Conservation (phyloP, 495 filamentous ascomycete genomes). For the Darksidea phi region DNA sequence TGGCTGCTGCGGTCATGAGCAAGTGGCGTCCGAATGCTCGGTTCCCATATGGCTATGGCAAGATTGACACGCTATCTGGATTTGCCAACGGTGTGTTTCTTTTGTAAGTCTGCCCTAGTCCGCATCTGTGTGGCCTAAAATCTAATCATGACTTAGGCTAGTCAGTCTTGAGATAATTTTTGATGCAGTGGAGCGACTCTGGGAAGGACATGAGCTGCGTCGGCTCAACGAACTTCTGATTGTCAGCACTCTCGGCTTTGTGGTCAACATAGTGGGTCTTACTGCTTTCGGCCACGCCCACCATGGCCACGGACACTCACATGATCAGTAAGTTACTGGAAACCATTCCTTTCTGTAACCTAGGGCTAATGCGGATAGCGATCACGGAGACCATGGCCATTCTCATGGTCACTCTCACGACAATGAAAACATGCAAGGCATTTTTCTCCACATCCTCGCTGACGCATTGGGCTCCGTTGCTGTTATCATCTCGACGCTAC, state of each 20-base stretch:
- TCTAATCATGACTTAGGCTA: constrained; percentile 56
- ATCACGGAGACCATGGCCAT: constrained; percentile 39
- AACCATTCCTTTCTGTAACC: not conserved
- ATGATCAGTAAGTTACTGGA: constrained; percentile 39
- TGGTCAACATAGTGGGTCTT: constrained; percentile 90
- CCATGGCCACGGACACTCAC: constrained; percentile 64
- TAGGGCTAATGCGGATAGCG: constrained; percentile 10
- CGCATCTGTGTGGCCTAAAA: not conserved
- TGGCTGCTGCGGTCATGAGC: constrained; percentile 94
- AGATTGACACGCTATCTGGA: constrained; percentile 92
- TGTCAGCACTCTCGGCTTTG: constrained; percentile 78
- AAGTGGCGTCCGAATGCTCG: constrained; percentile 88
- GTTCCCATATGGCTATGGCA: constrained; percentile 95
- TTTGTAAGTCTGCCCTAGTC: constrained; percentile 57
- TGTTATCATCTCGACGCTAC: constrained; percentile 85
- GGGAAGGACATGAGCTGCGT: constrained; percentile 76
- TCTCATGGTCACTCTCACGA: constrained; percentile 59
- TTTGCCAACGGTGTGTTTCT: constrained; percentile 97
- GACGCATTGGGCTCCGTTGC: constrained; percentile 93
- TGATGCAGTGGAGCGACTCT: constrained; percentile 84
- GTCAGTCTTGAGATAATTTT: constrained; percentile 97
- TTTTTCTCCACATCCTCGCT: constrained; percentile 92
- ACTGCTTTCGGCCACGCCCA: constrained; percentile 76
- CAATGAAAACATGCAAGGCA: constrained; percentile 99
- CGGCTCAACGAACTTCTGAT: constrained; percentile 81